Percentiles rank a stretch among this genome's conserved stretches.
phyloP scores from a whole-genome alignment of 306 rosid genomes.

The Dalbergia oliveri region DNA sequence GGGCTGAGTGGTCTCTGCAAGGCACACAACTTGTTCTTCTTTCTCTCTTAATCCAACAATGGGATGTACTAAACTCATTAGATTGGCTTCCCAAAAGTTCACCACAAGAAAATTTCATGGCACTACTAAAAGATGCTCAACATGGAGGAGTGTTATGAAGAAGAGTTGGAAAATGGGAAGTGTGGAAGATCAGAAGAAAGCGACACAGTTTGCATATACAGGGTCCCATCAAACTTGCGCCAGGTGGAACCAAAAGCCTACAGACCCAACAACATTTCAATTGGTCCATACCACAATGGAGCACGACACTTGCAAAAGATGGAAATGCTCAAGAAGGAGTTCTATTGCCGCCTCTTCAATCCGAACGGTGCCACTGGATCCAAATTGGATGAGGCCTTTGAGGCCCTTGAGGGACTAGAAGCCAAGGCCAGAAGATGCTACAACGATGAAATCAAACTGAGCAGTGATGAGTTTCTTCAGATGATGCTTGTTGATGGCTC shows the following conservation, averaged over 20 bases:
- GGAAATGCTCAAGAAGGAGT: conserved; percentile 38
- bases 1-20: too few species aligned
- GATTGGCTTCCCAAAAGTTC: conserved; percentile 10
- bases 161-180: conserved; percentile 32
- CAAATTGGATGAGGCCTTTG: conserved; percentile 34
- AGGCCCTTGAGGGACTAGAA: conserved; percentile 41
- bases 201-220: conserved; percentile 41
- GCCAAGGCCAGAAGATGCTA: conserved; percentile 38
- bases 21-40: neutral
- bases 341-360: conserved; percentile 39
- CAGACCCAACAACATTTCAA: conserved; percentile 48
- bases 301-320: conserved; percentile 26
- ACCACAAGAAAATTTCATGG: conserved; percentile 22
- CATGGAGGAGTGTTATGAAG: conserved; percentile 33
- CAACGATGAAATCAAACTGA: conserved; percentile 33
- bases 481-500: conserved; percentile 58
- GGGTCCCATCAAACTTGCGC: conserved; percentile 21
- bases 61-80: conserved; percentile 10
- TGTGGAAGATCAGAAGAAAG: neutral
- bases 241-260: conserved; percentile 40
- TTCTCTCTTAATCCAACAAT: neutral
- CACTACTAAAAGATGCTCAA: conserved; percentile 11
- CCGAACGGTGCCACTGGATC: neutral
- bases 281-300: conserved; percentile 52
- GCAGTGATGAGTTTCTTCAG: conserved; percentile 46